These are phyloP conservation scores for Podila epigama DNA, from an alignment of 192 early-diverging fungal species.

Conservation along the genomic window DNA sequence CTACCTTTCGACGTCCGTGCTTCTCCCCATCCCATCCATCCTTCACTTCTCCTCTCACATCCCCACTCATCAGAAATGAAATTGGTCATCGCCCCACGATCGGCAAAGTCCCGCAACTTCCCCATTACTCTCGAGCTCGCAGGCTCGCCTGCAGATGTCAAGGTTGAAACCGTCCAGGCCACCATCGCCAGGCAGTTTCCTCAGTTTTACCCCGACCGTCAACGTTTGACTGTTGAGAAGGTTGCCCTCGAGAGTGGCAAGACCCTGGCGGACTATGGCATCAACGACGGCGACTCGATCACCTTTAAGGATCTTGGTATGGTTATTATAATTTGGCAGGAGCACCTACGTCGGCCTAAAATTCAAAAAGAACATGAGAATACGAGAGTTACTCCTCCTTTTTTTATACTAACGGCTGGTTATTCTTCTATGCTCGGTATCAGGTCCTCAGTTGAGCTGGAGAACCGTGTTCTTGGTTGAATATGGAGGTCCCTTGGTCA, in stretches of 20 bases:
- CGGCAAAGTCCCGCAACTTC: conserved; percentile 52
- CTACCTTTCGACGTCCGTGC: background rate
- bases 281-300: conserved; percentile 70
- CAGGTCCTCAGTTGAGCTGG: conserved; percentile 94
- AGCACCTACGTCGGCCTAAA: too few relatives aligned
- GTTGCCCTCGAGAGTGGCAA: conserved; percentile 61
- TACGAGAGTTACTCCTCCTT: too few relatives aligned
- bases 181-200: conserved; percentile 72
- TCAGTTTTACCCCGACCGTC: conserved; percentile 77
- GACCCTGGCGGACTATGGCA: conserved; percentile 66
- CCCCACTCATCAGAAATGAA: conserved; percentile 51
- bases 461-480: conserved; percentile 92
- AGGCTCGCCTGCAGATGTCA: conserved; percentile 58
- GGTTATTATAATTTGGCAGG: background rate
- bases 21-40: background rate
- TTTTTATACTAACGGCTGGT: background rate
- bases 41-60: background rate
- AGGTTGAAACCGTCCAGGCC: conserved; percentile 72
- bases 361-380: too few relatives aligned
- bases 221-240: conserved; percentile 77
- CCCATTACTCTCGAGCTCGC: conserved; percentile 67
- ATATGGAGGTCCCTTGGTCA: conserved; percentile 87
- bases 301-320: conserved; percentile 74
- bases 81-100: conserved; percentile 56
- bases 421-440: background rate